Conservation (phyloP, 2,329 filamentous ascomycete genomes). For the Monosporascus sp. region DNA sequence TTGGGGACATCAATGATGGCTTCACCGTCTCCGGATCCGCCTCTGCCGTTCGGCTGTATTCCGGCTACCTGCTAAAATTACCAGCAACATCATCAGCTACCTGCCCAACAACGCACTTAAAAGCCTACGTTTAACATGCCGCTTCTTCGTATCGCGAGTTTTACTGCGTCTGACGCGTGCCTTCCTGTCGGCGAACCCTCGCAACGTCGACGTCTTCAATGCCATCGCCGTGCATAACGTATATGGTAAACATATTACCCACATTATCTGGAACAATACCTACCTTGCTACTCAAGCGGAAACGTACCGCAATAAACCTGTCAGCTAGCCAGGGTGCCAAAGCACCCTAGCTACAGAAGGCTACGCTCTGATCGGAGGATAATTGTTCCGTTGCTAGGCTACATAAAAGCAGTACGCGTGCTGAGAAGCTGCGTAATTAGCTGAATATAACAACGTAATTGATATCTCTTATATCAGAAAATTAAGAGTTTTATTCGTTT, state of each 20-base stretch:
- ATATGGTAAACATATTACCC: constrained; percentile 25
- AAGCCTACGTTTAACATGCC: constrained; percentile 20
- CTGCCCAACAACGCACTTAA: constrained; percentile 23
- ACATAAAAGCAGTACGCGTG: too few species aligned
- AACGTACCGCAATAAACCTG: neutral
- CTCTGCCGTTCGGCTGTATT: too few species aligned
- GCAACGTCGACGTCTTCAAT: constrained; percentile 31
- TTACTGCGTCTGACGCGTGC: constrained; percentile 28
- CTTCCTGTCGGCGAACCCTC: constrained; percentile 35
- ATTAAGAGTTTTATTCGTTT: too few species aligned
- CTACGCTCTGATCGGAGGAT: too few species aligned
- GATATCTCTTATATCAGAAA: too few species aligned
- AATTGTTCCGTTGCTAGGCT: too few species aligned
- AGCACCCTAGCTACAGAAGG: too few species aligned
- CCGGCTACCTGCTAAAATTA: constrained; percentile 3
- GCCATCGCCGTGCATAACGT: constrained; percentile 30
- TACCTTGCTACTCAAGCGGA: constrained; percentile 3
- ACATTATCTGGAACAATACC: constrained; percentile 39
- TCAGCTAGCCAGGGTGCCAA: too few species aligned
- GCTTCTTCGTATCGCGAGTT: constrained; percentile 5
- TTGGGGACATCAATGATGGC: too few species aligned
- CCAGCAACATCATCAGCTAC: constrained; percentile 3
- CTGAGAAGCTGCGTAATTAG: too few species aligned
- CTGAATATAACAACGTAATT: too few species aligned
- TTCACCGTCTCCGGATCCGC: too few species aligned